Percentiles rank a stretch among this genome's conserved stretches.
These are phyloP conservation scores for Athelia psychrophila DNA, from an alignment of 1,284 basidiomycete species.

Conservation along the genomic window DNA sequence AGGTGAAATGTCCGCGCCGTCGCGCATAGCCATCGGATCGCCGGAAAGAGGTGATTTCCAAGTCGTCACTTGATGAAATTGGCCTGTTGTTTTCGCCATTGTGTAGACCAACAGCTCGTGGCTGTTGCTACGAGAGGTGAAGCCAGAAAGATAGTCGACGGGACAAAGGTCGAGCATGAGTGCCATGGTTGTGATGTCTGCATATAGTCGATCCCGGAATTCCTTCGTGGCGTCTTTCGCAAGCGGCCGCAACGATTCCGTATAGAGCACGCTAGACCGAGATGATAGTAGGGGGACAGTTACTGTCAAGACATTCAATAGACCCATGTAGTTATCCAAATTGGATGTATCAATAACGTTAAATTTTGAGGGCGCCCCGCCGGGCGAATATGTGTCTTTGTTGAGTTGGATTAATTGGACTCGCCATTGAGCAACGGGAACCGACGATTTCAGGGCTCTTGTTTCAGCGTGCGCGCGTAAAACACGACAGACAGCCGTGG, in stretches of 20 bases:
- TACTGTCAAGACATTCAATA: conserved; percentile 45
- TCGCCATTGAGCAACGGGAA: conserved; percentile 35
- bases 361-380: conserved; percentile 37
- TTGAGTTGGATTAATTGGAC: conserved; percentile 30
- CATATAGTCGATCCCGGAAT: conserved; percentile 32
- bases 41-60: conserved; percentile 37
- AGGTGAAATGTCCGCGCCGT: not conserved
- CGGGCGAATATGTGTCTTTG: conserved; percentile 27
- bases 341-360: conserved; percentile 56
- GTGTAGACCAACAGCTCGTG: conserved; percentile 34
- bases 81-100: not conserved
- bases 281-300: conserved; percentile 32
- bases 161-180: conserved; percentile 42
- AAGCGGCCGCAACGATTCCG: conserved; percentile 35
- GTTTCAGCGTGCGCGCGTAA: conserved; percentile 19
- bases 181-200: conserved; percentile 34
- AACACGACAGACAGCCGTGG: conserved; percentile 24
- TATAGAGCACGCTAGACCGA: conserved; percentile 34
- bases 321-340: conserved; percentile 44
- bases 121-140: conserved; percentile 37
- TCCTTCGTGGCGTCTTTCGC: conserved; percentile 23
- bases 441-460: conserved; percentile 18
- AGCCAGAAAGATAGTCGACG: conserved; percentile 36
- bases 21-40: conserved; percentile 16
- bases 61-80: conserved; percentile 38